Base-by-base conservation (phyloP, 345 rosid genomes). In the Luvunga scandens region DNA sequence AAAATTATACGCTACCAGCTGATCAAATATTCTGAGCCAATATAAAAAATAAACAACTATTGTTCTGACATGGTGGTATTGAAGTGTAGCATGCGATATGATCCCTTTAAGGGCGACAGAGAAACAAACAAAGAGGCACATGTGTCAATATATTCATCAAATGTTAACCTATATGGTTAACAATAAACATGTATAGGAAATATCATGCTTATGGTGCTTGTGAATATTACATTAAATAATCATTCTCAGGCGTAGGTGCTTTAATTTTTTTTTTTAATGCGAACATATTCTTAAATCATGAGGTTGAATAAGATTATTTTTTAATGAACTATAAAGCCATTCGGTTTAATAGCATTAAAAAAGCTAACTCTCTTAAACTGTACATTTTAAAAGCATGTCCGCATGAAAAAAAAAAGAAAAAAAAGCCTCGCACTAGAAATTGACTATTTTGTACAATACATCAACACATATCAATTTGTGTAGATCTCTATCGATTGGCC, bases 341-440 rank as follows among this genome's bases (percentile, higher is more conserved):
- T 2, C 10, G 0, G 2, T 38, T 8, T 38, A 38, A 38, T 36
- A 36, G 38, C 1, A 36, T 36, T 36, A 6, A 36, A 36, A 36
- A 0, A 38, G 12, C 1, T 8, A 9, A 38, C 12, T 38, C 2
- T 38, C 12, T 2, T 8, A 38, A 38, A 38, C 10, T 0, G 2
- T 0, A 38, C 3, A 0, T 2, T 38, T 38, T 2, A 9, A 38
- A 38, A 38, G 0, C 0, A 2, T 7, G 1, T 38, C 10, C 1
- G 2, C 12, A 38, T 38, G 0, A 38, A 38, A 38, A 38, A 4
- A 5, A 38, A 38, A 38, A 38, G 3, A 4, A 33, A 33, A 2
- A 7, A 1, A 38, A 0, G 9, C 1, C 0, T 7, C 3, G 7
- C 0, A 9, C 0, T 38, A 38, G 0, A 38, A 9, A 38, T 7